Conservation (phyloP, 331 rosid species). For the Rosa hybrid region DNA sequence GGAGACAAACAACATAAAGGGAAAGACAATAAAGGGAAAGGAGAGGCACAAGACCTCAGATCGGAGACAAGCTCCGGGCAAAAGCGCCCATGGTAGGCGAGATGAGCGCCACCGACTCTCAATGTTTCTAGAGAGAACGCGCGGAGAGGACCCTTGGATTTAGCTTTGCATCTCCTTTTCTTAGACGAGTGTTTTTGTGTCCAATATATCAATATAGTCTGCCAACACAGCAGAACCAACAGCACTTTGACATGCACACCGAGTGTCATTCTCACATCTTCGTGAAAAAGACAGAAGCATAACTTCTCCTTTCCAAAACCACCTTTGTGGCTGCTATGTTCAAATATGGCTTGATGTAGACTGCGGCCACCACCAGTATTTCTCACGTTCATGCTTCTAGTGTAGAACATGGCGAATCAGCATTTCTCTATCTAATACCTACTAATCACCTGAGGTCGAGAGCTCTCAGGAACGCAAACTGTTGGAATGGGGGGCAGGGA, state of each 20-base stretch:
- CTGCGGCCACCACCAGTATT: neutral
- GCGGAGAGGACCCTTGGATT: too few species aligned
- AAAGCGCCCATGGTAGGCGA: too few species aligned
- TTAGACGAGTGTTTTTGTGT: neutral
- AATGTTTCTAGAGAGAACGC: too few species aligned
- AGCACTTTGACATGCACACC: too few species aligned
- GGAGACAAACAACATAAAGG: too few species aligned
- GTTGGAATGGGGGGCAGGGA: conserved; percentile 53
- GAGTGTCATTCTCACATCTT: neutral
- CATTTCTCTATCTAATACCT: neutral
- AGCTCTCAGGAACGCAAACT: neutral
- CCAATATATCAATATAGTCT: neutral
- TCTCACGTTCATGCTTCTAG: too few species aligned
- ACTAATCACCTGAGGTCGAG: neutral
- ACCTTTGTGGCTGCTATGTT: neutral
- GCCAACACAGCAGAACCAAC: neutral
- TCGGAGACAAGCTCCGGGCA: too few species aligned
- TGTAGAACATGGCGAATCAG: neutral
- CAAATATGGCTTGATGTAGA: neutral
- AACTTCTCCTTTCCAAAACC: neutral
- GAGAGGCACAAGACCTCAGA: too few species aligned
- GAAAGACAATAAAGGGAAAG: too few species aligned
- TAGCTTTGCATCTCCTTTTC: neutral
- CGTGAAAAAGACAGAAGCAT: neutral
- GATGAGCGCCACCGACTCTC: too few species aligned